Evolutionary conservation across 768 basidiomycete species (phyloP).

Genomic region (Hirschioporus abietinus): DNA sequence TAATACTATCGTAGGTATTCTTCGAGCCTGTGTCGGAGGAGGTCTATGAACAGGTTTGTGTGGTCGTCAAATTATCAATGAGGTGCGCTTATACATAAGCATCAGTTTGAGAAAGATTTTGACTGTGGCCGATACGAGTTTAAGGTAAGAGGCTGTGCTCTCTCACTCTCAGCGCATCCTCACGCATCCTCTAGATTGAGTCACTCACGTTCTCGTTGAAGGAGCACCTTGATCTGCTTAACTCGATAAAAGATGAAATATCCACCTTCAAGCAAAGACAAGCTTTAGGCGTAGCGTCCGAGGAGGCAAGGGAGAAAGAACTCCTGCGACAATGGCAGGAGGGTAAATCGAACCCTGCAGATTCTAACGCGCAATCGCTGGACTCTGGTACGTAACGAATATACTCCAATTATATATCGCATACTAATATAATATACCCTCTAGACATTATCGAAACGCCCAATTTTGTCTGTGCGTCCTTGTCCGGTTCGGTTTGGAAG

Average conservation of each 20-base stretch:
- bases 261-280: constrained; percentile 37
- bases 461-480: constrained; percentile 25
- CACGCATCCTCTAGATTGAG: constrained; percentile 37
- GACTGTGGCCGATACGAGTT: constrained; percentile 49
- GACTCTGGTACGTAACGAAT: not conserved
- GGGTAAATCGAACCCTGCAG: not conserved
- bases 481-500: constrained; percentile 48
- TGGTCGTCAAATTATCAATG: not conserved
- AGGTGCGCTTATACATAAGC: not conserved
- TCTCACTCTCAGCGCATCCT: constrained; percentile 6
- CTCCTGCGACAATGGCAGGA: constrained; percentile 40
- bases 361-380: not conserved
- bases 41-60: constrained; percentile 41
- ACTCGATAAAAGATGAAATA: constrained; percentile 37
- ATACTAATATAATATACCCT: not conserved
- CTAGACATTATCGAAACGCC: not conserved
- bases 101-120: constrained; percentile 44
- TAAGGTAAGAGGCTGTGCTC: constrained; percentile 28
- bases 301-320: constrained; percentile 41
- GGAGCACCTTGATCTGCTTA: constrained; percentile 39
- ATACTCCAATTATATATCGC: not conserved
- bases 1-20: constrained; percentile 31
- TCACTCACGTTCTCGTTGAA: constrained; percentile 47
- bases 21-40: constrained; percentile 45
- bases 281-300: constrained; percentile 26